Evolutionary conservation across 371 early-diverging fungal species (phyloP).

Genomic region (Hamiltosporidium magnivora): DNA sequence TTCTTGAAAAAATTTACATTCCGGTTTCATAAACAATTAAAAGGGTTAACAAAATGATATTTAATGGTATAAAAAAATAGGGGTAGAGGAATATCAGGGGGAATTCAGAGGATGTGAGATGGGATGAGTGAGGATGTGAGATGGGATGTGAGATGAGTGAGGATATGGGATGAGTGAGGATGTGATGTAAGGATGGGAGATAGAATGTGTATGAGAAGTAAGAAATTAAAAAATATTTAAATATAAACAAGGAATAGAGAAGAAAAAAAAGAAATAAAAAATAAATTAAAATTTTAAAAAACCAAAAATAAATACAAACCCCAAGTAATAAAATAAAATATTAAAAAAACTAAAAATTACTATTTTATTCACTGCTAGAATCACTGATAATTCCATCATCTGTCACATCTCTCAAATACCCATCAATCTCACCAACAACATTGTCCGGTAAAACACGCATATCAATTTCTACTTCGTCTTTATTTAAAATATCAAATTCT

Average conservation of each 20-base stretch:
- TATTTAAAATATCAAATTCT: conserved; percentile 28
- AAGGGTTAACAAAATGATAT: conserved; percentile 9
- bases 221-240: too few relatives aligned
- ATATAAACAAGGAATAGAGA: too few relatives aligned
- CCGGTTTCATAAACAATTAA: conserved; percentile 15
- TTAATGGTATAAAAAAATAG: not conserved
- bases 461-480: conserved; percentile 48
- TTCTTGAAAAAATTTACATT: conserved; percentile 23
- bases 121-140: too few relatives aligned
- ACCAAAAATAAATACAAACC: not conserved
- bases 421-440: conserved; percentile 39
- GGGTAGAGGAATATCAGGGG: not conserved
- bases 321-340: not conserved
- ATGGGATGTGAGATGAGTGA: too few relatives aligned
- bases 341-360: not conserved
- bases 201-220: too few relatives aligned
- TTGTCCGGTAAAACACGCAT: conserved; percentile 34
- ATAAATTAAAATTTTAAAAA: not conserved
- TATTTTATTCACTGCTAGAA: not conserved
- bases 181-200: too few relatives aligned
- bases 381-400: not conserved
- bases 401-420: conserved; percentile 1
- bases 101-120: too few relatives aligned
- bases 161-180: too few relatives aligned
- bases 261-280: too few relatives aligned